Base-by-base conservation (phyloP, 352 stramenopile genomes). In the Blastocystis sp. region DNA sequence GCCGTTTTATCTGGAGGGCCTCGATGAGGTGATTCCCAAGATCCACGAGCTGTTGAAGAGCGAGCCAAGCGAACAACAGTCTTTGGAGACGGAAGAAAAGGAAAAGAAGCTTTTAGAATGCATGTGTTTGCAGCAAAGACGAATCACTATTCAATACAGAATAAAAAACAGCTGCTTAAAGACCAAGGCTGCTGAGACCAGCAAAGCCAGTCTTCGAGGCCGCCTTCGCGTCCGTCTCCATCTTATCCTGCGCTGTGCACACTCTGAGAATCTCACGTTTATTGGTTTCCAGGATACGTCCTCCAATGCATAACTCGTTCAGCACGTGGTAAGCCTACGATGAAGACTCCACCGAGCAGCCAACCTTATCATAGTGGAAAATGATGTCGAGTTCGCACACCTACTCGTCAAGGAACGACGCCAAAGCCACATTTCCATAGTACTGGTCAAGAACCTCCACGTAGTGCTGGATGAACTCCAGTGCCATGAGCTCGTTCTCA, bases 301-400 rank as follows among this genome's bases (percentile, higher is more conserved):
- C 97, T 70, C 95, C 96, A 82, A 99, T 94, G 90, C 99, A 97
- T 70, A 99, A 94, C 92, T 99, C 97, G 92, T 99, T 97, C 67
- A 99, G 92, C 90, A 99, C 98, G 90, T 97, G 98, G 91, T 99
- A 99, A 23, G 97, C 97, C 62, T 69, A 69, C 7, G 14, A 45
- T 45, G 91, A 93, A 78, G 21, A 21, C 71, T 74, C 0, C 70
- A 2, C 34, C 28, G 0, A 14, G 7, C 11, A 2, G 62, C 21
- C 21, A 11, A 93, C 91, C 92, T 99, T 98, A 92, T 99, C 96
- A 91, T 99, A 99, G 92, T 99, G 98, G 92, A 99, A 99, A 77
- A 99, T 98, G 91, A 99, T 99, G 90, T 99, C 94, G 64, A 96
- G 90, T 90, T 96, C 93, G 76, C 93, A 95, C 76, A 94, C 93